phyloP scores from a whole-genome alignment of 805 yeast genomes.

The Saturnispora silvae region DNA sequence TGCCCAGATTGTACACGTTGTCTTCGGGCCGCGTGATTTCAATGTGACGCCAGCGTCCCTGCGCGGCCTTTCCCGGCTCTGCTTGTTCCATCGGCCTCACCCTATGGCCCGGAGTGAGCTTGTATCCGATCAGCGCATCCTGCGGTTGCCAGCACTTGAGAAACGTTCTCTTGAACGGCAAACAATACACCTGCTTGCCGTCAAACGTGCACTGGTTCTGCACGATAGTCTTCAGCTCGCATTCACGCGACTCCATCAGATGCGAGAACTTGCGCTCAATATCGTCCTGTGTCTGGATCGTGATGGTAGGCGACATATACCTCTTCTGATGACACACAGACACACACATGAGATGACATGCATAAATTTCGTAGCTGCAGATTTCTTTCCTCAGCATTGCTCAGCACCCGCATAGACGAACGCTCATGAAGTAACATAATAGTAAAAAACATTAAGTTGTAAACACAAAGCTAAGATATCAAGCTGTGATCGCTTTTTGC shows the following conservation, averaged over 20 bases:
- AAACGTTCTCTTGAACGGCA: slow-evolving; percentile 39
- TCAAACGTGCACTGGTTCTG: slow-evolving; percentile 40
- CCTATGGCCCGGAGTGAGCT: slow-evolving; percentile 17
- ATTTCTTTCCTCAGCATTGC: no score
- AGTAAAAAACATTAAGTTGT: no score
- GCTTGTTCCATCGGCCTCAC: neutral
- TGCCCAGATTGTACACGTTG: slow-evolving; percentile 21
- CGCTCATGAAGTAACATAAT: no score
- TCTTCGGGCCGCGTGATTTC: slow-evolving; percentile 31
- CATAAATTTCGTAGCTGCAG: no score
- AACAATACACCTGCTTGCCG: slow-evolving; percentile 32
- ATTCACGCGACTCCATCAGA: slow-evolving; percentile 12
- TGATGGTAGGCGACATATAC: slow-evolving; percentile 41
- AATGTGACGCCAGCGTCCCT: slow-evolving; percentile 17
- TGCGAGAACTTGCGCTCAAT: slow-evolving; percentile 20
- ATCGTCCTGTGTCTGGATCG: slow-evolving; percentile 32
- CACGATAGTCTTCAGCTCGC: slow-evolving; percentile 29
- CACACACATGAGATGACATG: no score
- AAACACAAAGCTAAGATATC: no score
- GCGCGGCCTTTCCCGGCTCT: slow-evolving; percentile 2
- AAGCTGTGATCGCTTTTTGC: no score
- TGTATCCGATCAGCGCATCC: slow-evolving; percentile 22
- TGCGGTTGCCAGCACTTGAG: slow-evolving; percentile 29
- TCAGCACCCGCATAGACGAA: no score
- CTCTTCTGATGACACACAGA: no score